Percentiles rank a stretch among this genome's conserved stretches.
These are phyloP conservation scores for Chenopodium quinoa DNA, from an alignment of 148 eudicot genomes.

Conservation along the genomic window DNA sequence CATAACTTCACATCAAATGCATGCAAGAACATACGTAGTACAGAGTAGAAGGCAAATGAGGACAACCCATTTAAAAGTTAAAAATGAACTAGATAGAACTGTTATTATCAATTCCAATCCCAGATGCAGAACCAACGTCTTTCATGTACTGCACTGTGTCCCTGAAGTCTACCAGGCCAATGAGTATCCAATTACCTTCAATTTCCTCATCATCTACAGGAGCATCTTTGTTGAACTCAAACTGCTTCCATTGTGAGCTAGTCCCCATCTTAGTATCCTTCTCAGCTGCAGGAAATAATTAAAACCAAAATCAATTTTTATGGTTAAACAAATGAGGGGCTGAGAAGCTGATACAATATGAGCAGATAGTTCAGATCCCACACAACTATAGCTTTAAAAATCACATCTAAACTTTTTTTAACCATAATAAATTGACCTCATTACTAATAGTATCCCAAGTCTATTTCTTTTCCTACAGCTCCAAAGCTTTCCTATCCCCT, in stretches of 20 bases:
- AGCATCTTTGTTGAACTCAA: conserved; percentile 92
- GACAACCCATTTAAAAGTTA: neutral
- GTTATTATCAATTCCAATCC: neutral
- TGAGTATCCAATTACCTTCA: conserved; percentile 52
- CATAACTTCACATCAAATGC: neutral
- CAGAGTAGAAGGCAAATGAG: neutral
- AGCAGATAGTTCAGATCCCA: neutral
- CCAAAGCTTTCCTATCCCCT: neutral
- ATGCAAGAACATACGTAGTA: neutral
- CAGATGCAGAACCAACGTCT: neutral
- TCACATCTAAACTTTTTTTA: neutral
- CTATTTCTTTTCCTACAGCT: neutral
- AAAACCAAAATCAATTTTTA: neutral
- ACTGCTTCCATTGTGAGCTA: conserved; percentile 92
- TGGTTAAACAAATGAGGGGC: neutral
- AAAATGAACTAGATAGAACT: neutral
- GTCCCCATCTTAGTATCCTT: conserved; percentile 62
- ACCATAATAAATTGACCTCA: neutral
- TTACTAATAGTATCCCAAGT: neutral
- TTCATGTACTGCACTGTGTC: neutral
- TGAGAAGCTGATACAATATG: neutral
- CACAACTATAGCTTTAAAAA: neutral
- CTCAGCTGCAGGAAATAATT: conserved; percentile 49
- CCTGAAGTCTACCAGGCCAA: neutral
- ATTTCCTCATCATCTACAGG: conserved; percentile 85